These are phyloP conservation scores for Sugiyamaella castrensis DNA, from an alignment of 1,139 yeast genomes.

Conservation along the genomic window DNA sequence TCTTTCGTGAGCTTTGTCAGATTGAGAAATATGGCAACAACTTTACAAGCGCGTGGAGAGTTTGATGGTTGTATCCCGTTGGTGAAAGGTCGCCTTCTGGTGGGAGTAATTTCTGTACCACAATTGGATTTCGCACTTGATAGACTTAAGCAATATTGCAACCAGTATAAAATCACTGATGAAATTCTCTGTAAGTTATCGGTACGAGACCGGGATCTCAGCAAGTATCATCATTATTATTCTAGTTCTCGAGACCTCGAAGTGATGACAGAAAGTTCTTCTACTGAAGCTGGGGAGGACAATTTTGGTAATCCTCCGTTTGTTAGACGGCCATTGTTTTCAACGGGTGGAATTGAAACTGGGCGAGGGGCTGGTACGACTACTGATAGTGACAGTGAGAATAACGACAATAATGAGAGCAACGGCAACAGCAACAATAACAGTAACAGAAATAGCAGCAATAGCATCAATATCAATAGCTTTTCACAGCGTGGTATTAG, in stretches of 20 bases:
- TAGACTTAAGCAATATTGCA: conserved; percentile 38
- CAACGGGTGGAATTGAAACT: neutral
- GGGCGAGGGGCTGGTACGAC: neutral
- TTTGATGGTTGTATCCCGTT: conserved; percentile 58
- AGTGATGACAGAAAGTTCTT: neutral
- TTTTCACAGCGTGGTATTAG: conserved; percentile 4
- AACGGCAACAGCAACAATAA: neutral
- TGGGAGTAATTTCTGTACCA: conserved; percentile 52
- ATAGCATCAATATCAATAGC: neutral
- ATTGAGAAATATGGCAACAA: conserved; percentile 40
- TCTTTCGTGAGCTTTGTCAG: conserved; percentile 39
- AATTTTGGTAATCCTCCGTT: conserved; percentile 1
- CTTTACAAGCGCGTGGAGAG: conserved; percentile 44
- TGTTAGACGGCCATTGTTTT: neutral
- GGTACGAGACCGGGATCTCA: conserved; percentile 23
- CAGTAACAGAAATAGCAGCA: neutral
- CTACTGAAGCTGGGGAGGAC: neutral
- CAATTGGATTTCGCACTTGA: conserved; percentile 55
- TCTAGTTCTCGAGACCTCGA: conserved; percentile 13
- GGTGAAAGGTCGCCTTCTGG: conserved; percentile 36
- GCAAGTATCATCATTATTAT: conserved; percentile 24
- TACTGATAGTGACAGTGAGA: neutral
- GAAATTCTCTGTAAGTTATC: conserved; percentile 24
- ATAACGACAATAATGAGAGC: neutral
- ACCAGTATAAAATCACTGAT: conserved; percentile 23